Evolutionary conservation across 2,329 filamentous ascomycete species (phyloP), one percentile per base, ranked within the genome.

Genomic region (Ceratocystis variospora): DNA sequence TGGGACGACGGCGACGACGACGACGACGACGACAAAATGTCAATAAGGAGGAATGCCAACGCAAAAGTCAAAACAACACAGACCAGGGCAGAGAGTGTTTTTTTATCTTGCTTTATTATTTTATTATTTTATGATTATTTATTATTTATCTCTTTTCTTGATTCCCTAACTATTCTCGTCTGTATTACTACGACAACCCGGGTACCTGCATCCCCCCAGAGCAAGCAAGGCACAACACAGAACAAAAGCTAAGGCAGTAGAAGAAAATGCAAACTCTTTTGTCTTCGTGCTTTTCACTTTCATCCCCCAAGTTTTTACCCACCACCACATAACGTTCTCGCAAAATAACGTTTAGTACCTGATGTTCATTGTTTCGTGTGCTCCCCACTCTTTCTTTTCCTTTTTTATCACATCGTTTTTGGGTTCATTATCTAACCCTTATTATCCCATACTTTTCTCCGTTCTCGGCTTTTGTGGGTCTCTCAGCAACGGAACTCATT

Each of bases 381-480:
- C 12, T 19, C 46, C 6, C 17, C 19, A 50, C 46, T 19, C 17
- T 19, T n/a, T 8, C 7, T 50, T 8, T 6, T 19, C 46, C 4
- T 4, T 50, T 50, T 22, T 50, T 25, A 50, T 50, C 46, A 50
- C 6, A 50, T 50, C n/a, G 6, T 50, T n/a, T 8, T 7, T n/a
- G n/a, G 7, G 5, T 10, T 4, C 46, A 2, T 22, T 25, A 19
- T 41, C 37, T 41, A 50, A 50, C 17, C 46, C 46, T 28, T 31
- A 28, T 15, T 10, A 10, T 57, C 10, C 8, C 19, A 22, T 15
- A 19, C 25, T 25, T 22, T 7, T 22, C 64, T 66, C 64, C 57
- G 57, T 28, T 66, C 41, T 55, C 57, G 55, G 57, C 55, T 66
- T 66, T 66, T 50, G 28, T 64, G 33, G n/a, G 46, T n/a, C 59